phyloP scores from a whole-genome alignment of 2,329 filamentous ascomycete species.

The Aspergillus eucalypticola region DNA sequence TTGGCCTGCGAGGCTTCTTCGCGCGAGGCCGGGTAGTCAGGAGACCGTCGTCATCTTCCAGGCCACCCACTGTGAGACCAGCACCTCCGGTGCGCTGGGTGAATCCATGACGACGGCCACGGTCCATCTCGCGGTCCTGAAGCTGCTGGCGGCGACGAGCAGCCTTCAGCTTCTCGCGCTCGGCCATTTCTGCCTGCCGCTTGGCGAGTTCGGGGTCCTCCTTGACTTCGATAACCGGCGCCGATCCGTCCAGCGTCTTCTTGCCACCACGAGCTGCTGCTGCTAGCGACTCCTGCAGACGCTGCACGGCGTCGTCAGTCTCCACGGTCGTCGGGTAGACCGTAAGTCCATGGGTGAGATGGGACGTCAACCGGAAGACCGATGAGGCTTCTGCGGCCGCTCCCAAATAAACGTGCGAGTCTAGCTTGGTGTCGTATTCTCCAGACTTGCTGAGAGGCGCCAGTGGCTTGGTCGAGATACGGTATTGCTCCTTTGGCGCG shows the following conservation, averaged over 20 bases:
- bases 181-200: constrained; percentile 59
- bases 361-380: constrained; percentile 62
- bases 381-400: constrained; percentile 59
- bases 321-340: constrained; percentile 58
- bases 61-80: constrained; percentile 57
- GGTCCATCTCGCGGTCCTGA: constrained; percentile 56
- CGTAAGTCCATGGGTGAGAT: constrained; percentile 61
- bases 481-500: constrained; percentile 61
- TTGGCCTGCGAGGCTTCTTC: constrained; percentile 40
- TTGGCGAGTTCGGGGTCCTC: constrained; percentile 65
- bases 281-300: constrained; percentile 61
- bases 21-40: constrained; percentile 43
- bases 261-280: constrained; percentile 56
- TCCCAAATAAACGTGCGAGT: constrained; percentile 65
- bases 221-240: constrained; percentile 59
- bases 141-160: constrained; percentile 58
- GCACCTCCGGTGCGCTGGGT: constrained; percentile 47
- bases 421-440: constrained; percentile 56
- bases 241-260: constrained; percentile 52
- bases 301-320: constrained; percentile 62
- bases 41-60: constrained; percentile 60
- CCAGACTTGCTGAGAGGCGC: constrained; percentile 56
- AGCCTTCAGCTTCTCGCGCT: constrained; percentile 58
- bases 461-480: constrained; percentile 59
- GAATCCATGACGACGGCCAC: constrained; percentile 52